Conservation (phyloP, 140 eudicot genomes). For the Stevia rebaudiana region DNA sequence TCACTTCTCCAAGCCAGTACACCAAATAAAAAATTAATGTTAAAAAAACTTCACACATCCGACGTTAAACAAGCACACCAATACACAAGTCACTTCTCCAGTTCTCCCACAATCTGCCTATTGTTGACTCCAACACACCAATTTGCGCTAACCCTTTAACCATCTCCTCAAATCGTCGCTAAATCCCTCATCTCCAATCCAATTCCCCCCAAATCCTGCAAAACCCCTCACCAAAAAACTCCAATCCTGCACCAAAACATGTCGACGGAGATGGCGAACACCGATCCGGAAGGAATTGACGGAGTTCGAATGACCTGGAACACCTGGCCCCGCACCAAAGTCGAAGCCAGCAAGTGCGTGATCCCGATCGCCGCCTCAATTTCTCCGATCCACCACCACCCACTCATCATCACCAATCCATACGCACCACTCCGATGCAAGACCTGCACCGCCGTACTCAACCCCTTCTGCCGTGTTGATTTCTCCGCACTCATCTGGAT, state of each 20-base stretch:
- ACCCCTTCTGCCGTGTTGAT: constrained; percentile 72
- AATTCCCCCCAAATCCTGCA: constrained; percentile 5
- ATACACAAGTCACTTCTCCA: no score
- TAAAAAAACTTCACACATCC: no score
- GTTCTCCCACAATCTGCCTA: no score
- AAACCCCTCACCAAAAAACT: constrained; percentile 12
- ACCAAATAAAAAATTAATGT: no score
- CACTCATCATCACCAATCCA: constrained; percentile 57
- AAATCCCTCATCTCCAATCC: neutral
- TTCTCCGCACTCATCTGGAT: constrained; percentile 82
- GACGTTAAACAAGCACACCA: no score
- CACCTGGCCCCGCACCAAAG: constrained; percentile 83
- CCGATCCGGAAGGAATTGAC: constrained; percentile 78
- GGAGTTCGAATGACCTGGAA: constrained; percentile 90
- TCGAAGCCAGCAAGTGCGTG: constrained; percentile 76
- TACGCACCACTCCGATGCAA: constrained; percentile 79
- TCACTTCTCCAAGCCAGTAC: no score
- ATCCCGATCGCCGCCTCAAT: constrained; percentile 89
- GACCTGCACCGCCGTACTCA: constrained; percentile 64
- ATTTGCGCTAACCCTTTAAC: no score
- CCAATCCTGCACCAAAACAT: constrained; percentile 12
- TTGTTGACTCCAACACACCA: no score
- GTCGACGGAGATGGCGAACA: constrained; percentile 62
- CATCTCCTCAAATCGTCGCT: no score
- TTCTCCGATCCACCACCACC: constrained; percentile 72